Evolutionary conservation across 2,329 filamentous ascomycete genomes (phyloP).

Genomic region (Helicocarpus griseus): DNA sequence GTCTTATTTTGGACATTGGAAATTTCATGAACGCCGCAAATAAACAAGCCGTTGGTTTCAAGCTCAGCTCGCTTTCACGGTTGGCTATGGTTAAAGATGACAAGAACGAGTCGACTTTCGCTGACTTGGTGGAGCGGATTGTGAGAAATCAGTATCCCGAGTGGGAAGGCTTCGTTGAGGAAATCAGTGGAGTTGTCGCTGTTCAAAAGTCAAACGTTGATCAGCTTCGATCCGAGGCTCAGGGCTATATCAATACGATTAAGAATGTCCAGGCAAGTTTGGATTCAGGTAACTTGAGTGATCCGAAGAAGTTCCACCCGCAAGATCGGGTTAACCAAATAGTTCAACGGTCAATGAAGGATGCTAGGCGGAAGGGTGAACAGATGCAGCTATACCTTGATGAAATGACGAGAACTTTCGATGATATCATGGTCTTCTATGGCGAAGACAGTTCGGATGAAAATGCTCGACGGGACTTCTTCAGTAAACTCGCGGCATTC

Average conservation of each 20-base stretch:
- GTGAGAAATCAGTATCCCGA: conserved; percentile 94
- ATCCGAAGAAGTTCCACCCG: conserved; percentile 95
- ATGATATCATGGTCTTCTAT: conserved; percentile 94
- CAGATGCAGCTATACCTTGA: conserved; percentile 90
- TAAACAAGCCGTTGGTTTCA: conserved; percentile 97
- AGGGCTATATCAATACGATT: conserved; percentile 88
- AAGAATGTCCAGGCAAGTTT: conserved; percentile 86
- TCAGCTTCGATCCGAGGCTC: conserved; percentile 76
- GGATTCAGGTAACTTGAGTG: conserved; percentile 86
- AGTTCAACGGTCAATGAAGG: conserved; percentile 91
- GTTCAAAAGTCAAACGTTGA: conserved; percentile 92
- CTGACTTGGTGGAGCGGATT: conserved; percentile 91
- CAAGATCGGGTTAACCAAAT: conserved; percentile 90
- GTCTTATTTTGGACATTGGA: conserved; percentile 91
- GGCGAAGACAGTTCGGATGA: conserved; percentile 90
- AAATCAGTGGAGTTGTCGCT: conserved; percentile 69
- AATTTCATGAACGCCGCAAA: conserved; percentile 99
- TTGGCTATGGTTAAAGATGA: conserved; percentile 98
- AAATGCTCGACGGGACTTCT: conserved; percentile 89
- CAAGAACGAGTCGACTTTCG: conserved; percentile 94
- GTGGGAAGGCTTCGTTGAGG: conserved; percentile 80
- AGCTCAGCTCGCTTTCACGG: conserved; percentile 84
- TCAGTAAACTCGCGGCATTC: conserved; percentile 83
- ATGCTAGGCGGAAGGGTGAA: conserved; percentile 87
- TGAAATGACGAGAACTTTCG: conserved; percentile 82